Base-by-base conservation (phyloP, 2,329 filamentous ascomycete genomes). In the Microthyrium microscopicum region DNA sequence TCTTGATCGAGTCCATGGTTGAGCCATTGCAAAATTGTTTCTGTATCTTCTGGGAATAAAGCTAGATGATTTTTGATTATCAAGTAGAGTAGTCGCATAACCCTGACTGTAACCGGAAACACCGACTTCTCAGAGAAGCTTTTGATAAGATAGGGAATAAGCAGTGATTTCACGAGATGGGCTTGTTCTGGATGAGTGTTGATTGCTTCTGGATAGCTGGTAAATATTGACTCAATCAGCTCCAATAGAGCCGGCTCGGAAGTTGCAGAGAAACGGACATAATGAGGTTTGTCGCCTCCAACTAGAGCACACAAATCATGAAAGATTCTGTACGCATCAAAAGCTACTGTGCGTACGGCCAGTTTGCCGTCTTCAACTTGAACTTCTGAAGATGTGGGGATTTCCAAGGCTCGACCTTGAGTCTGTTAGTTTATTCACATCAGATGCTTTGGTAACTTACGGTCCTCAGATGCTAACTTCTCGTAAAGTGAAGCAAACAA, bases 401-500 rank as follows among this genome's bases (percentile, higher is more conserved):
- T 60, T 40, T 75, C 66, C 3, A 65, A 52, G 5, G 51, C 45
- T 36, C 44, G 47, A 16, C 53, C 50, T 50, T 35, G 8, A 25
- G 15, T 8, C 11, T 3, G 13, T 20, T 20, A 30, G 32, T 13
- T 8, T 26, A 16, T 11, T 22, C 8, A 11, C 8, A 25, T 9
- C 8, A 11, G 7, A 8, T 8, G 29, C 29, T 26, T 11, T 15
- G 9, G 9, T 29, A 29, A 64, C 70, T 52, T 56, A 77, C 75
- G 75, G 51, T 94, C 84, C 60, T 94, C 84, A 5, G 62, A 60
- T 1, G 75, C 70, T 2, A 94, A 83, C 52, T 91, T 89, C 51
- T 95, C 89, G 54, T 94, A 95, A 0, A 93, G 79, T 1, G 81
- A 78, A 20, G 89, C 82, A 5, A 95, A 76, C 11, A 98, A 68